Evolutionary conservation across 768 basidiomycete species (phyloP), one percentile per base, ranked within the genome.

Genomic region (Epithele typhae): DNA sequence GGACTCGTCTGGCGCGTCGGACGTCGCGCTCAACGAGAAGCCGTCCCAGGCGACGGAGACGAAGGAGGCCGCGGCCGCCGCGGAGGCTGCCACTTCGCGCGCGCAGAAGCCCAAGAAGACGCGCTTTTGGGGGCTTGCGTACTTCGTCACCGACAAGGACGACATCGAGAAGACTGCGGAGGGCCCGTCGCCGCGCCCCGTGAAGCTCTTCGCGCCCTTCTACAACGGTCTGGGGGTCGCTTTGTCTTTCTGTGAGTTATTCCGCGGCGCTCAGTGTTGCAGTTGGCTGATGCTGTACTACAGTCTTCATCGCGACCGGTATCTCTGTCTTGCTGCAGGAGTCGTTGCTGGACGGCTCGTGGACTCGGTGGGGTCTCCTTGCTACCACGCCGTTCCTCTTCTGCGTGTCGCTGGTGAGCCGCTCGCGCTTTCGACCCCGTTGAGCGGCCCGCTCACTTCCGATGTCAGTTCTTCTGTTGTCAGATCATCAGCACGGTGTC

Each of bases 281-380:
- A 11, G 5, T 5, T 3, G n/a, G n/a, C n/a, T n/a, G n/a, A n/a
- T n/a, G 3, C 32, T 32, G 14, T 27, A 5, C 7, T 18, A 15
- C 49, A 90, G 87, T 79, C 63, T 90, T 90, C 66, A 71, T 89
- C 23, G 78, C 73, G 9, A 77, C 72, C 49, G 88, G 88, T 41
- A 38, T 75, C 5, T 68, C 60, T 22, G 71, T 77, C 43, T 62
- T 88, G 15, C 60, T 93, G 7, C 65, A 77, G 43, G 89, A 92
- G 61, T 84, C 71, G 43, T 66, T 78, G 2, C 64, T 90, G 39
- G 92, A 93, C 58, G 72, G 77, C 15, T 59, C 72, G n/a, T 82
- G 73, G 58, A 64, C 51, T 0, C 76, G 91, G 7, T 87, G 93
- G 45, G 77, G 74, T 3, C 75, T 94, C 3, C 52, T 90, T 7